A percentile compares a stretch with the other conserved stretches of the same genome.
Evolutionary conservation across 352 stramenopile genomes (phyloP).

Genomic region (Thraustotheca clavata): DNA sequence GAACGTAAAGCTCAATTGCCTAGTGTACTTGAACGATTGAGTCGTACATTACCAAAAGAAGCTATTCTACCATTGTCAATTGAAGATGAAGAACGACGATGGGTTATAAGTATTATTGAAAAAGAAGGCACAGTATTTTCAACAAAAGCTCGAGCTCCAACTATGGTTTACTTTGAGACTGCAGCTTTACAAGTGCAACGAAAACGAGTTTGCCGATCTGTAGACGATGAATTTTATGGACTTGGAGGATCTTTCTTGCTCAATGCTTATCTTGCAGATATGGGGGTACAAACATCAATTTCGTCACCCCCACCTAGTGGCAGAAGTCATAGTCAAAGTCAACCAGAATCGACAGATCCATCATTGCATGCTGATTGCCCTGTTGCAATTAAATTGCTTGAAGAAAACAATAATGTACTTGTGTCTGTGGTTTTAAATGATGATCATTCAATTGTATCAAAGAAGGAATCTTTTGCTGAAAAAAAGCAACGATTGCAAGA

Average conservation of each 20-base stretch:
- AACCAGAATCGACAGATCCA: background rate
- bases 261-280: too few species aligned
- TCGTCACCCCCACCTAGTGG: too few species aligned
- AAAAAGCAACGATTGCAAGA: conserved; percentile 79
- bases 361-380: background rate
- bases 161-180: conserved; percentile 73
- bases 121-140: conserved; percentile 79
- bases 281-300: too few species aligned
- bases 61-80: conserved; percentile 63
- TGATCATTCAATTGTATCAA: conserved; percentile 26
- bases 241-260: too few species aligned
- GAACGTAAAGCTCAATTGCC: conserved; percentile 53
- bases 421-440: conserved; percentile 18
- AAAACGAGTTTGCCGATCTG: too few species aligned
- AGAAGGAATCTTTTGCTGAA: conserved; percentile 83
- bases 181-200: background rate
- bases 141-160: conserved; percentile 75
- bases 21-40: conserved; percentile 47
- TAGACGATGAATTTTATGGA: too few species aligned
- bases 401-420: conserved; percentile 32
- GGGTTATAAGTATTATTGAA: conserved; percentile 50
- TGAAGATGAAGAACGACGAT: conserved; percentile 50
- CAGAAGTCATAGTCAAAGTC: background rate
- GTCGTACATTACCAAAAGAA: conserved; percentile 33
- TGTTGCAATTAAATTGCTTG: conserved; percentile 15